Conservation (phyloP, 148 eudicot genomes). For the Dianthus caryophyllus region DNA sequence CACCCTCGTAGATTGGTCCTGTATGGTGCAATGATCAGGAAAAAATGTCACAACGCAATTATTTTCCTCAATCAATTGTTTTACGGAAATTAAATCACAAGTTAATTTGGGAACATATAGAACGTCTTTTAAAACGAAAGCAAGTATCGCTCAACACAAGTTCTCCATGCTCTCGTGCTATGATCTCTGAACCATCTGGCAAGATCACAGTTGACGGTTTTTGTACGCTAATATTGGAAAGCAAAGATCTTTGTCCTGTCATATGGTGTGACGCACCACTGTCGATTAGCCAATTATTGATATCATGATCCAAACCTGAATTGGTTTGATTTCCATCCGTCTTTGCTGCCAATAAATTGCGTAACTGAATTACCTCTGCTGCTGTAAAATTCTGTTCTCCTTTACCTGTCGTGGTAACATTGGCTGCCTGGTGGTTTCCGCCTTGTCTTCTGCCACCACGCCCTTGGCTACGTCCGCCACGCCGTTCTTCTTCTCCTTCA, state of each 20-base stretch:
- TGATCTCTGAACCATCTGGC: not conserved
- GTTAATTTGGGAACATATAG: no score
- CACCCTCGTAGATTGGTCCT: no score
- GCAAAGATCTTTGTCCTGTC: not conserved
- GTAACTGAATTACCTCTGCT: not conserved
- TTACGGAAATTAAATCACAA: no score
- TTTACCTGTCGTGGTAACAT: not conserved
- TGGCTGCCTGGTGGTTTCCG: not conserved
- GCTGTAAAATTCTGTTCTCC: not conserved
- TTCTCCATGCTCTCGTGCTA: not conserved
- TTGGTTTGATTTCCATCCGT: not conserved
- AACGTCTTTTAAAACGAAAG: not conserved
- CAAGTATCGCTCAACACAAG: not conserved
- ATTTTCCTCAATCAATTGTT: no score
- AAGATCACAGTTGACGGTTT: not conserved
- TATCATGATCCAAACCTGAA: not conserved
- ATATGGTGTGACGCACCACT: not conserved
- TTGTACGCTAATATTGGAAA: not conserved
- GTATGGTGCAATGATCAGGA: no score
- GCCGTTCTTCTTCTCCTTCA: not conserved
- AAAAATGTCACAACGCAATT: no score
- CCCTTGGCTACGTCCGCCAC: not conserved
- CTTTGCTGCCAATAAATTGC: not conserved
- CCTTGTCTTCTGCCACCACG: conserved; percentile 1
- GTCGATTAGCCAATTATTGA: not conserved